Base-by-base conservation (phyloP, 495 filamentous ascomycete genomes). In the Aspergillus indologenus region DNA sequence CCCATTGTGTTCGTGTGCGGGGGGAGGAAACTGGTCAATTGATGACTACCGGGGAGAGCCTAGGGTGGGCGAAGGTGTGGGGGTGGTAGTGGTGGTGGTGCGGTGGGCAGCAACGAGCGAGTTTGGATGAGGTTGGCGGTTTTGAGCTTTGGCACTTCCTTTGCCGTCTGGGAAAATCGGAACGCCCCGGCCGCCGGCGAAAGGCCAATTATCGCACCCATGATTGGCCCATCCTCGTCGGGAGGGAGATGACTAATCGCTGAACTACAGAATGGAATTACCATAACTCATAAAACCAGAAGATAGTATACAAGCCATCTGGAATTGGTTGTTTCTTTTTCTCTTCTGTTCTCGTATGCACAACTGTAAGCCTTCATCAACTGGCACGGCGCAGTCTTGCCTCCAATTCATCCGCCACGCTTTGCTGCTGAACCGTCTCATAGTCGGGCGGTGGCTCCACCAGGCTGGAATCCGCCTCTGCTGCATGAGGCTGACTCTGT, bases 371-470 rank as follows among this genome's bases (percentile, higher is more conserved):
- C 12, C 34, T 9, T 9, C 7, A 40, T 68, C 53, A 75, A 47
- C 67, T 74, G 54, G 66, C 64, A 22, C 69, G 67, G 24, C 77
- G 75, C 57, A 79, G 58, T 54, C 69, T 64, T 55, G 71, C 75
- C 63, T 87, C 85, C 21, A 86, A 61, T 51, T 82, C 84, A 22
- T 83, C 70, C 26, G 76, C 85, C n/a, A 96, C 79, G 60, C 88
- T 90, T 59, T 88, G 85, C 56, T 84, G 81, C 71, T 96, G 94
- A 26, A 87, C 90, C 68, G 96, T 91, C 67, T 97, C 90, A 70
- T 98, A 98, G 40, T 90, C 90, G 34, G 94, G 94, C 29, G 94
- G 94, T 17, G 92, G 91, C 59, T 93, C 94, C 58, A 83, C 76
- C 0, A 91, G 91, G 19, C 78, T 66, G 1, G 69, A 23, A 0